Conservation (phyloP, 2,329 filamentous ascomycete species). For the Chlorencoelia australis region DNA sequence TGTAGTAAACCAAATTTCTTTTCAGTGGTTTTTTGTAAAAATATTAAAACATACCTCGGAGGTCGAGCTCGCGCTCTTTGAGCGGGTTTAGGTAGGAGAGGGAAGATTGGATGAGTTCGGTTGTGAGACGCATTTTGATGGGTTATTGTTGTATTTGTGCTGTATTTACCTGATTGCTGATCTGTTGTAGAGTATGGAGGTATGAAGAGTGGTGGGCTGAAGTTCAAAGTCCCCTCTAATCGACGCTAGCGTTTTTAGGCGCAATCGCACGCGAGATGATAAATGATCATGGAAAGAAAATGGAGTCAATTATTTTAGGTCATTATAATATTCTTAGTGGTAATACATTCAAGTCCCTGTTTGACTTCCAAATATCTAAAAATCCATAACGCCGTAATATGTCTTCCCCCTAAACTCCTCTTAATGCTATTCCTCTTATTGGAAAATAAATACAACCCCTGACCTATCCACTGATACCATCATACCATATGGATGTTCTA, state of each 20-base stretch:
- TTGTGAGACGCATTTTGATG: conserved; percentile 74
- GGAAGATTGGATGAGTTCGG: conserved; percentile 87
- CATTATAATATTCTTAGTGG: no score
- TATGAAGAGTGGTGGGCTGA: neutral
- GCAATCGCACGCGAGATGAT: no score
- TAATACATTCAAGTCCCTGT: no score
- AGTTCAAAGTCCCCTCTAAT: no score
- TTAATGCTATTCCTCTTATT: conserved; percentile 13
- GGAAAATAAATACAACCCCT: conserved; percentile 78
- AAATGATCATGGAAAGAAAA: no score
- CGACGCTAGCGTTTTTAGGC: no score
- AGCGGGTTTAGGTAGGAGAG: conserved; percentile 98
- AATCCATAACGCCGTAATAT: no score
- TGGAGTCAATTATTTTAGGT: no score
- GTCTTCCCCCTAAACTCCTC: no score
- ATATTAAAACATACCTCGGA: conserved; percentile 75
- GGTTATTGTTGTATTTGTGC: neutral
- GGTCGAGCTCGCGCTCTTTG: conserved; percentile 97
- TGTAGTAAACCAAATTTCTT: conserved; percentile 97
- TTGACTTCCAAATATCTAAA: no score
- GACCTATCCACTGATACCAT: conserved; percentile 81
- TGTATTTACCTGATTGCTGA: conserved; percentile 9
- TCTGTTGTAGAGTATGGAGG: neutral
- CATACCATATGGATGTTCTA: conserved; percentile 89
- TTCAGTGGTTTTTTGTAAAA: no score